A percentile compares a stretch with the other conserved stretches of the same genome.
These are phyloP conservation scores for Penicillium arizonense DNA, from an alignment of 495 filamentous ascomycete species.

Conservation along the genomic window DNA sequence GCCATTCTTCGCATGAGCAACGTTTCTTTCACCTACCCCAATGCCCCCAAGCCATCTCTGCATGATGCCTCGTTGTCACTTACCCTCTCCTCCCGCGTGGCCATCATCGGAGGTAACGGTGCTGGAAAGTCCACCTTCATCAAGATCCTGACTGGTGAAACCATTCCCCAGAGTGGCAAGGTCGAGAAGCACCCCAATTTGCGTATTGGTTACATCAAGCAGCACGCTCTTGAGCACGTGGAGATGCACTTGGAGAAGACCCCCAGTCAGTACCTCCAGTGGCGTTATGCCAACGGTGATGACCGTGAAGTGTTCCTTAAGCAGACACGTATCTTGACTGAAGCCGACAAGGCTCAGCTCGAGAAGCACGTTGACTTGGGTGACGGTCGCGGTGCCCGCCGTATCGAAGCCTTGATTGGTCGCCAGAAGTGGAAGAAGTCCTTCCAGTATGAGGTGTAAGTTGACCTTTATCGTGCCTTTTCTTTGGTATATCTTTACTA, in stretches of 20 bases:
- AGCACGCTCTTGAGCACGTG: constrained; percentile 98
- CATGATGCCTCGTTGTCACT: constrained; percentile 81
- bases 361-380: constrained; percentile 80
- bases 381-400: constrained; percentile 74
- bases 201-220: constrained; percentile 99
- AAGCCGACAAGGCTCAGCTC: constrained; percentile 84
- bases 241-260: constrained; percentile 99
- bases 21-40: constrained; percentile 87
- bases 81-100: constrained; percentile 85
- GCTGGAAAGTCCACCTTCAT: constrained; percentile 98
- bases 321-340: constrained; percentile 88
- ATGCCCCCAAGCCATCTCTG: constrained; percentile 81
- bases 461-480: constrained; percentile 32
- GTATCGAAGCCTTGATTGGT: constrained; percentile 87
- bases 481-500: neutral
- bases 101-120: constrained; percentile 96
- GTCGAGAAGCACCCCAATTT: constrained; percentile 99
- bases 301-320: constrained; percentile 97
- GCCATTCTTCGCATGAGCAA: constrained; percentile 94
- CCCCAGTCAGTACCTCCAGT: constrained; percentile 97
- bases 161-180: constrained; percentile 78
- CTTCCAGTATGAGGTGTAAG: constrained; percentile 89
- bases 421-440: constrained; percentile 99
- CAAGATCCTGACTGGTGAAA: constrained; percentile 96
- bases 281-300: constrained; percentile 95